Evolutionary conservation across 202 grass and related monocot species (phyloP), one percentile per base, ranked within the genome.

Genomic region (Panicum hallii): DNA sequence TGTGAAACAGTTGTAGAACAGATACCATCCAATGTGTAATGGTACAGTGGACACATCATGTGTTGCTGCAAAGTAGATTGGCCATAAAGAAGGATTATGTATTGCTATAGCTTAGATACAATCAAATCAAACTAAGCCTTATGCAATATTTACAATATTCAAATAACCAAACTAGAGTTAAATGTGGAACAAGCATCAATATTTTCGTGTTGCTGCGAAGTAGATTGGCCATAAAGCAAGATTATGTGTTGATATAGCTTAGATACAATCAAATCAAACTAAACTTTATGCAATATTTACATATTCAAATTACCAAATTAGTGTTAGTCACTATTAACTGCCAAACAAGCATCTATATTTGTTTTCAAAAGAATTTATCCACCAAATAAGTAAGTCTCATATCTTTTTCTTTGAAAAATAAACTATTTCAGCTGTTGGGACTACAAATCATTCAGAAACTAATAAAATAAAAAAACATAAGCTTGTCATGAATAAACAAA

Each of bases 361-460:
- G 16, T 65, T 79, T 15, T 10, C 28, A 34, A 64, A 63, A 7
- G 44, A 44, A 73, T 15, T 42, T 55, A 79, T 63, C 43, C 7
- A 63, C 26, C 45, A 49, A 78, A 9, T 36, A 48, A 45, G 4
- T 1, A n/a, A 79, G 36, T 52, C 30, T 65, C 30, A 47, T 50
- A 66, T 6, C 11, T 55, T 19, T 57, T 22, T 10, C 20, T 20
- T 22, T 17, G 16, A 34, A 40, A 67, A 41, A 1, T n/a, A 78
- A 23, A 79, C 45, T 41, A 67, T 38, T 22, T 41, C 11, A 67
- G 20, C 4, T 22, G 30, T 53, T 67, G 46, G 17, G 38, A 22
- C 6, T 13, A 67, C 22, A 73, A 80, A 40, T 55, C 67, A 80
- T 73, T 85, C 57, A 71, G 14, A 71, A 71, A 7, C 9, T 28